These are phyloP conservation scores for Hygrophorus russula DNA, from an alignment of 768 basidiomycete species.

Conservation along the genomic window DNA sequence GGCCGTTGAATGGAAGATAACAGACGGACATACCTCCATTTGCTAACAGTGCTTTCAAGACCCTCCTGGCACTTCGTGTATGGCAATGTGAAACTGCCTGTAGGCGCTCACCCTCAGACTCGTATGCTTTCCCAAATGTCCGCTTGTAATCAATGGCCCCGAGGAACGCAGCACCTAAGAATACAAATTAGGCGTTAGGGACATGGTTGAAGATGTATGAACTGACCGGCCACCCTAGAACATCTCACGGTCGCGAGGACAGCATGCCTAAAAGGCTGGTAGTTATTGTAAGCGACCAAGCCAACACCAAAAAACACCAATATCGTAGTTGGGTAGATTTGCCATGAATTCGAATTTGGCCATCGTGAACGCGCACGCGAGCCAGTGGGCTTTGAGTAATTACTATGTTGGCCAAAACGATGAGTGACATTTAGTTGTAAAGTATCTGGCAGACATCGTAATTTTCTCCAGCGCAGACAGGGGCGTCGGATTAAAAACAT, in stretches of 20 bases:
- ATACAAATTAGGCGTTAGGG: conserved; percentile 14
- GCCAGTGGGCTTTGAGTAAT: background rate
- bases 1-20: background rate
- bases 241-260: conserved; percentile 68
- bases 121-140: conserved; percentile 45
- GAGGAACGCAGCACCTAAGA: conserved; percentile 45
- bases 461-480: conserved; percentile 10
- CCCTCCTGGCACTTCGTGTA: conserved; percentile 64
- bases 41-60: conserved; percentile 73
- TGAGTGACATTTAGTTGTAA: background rate
- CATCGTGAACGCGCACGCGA: background rate
- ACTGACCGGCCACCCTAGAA: conserved; percentile 61
- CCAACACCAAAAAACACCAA: conserved; percentile 25
- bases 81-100: conserved; percentile 72
- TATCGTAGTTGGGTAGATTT: conserved; percentile 25
- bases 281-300: conserved; percentile 50
- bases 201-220: conserved; percentile 10
- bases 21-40: conserved; percentile 58
- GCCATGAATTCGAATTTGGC: conserved; percentile 16
- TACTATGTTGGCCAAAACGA: background rate
- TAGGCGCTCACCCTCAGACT: conserved; percentile 35
- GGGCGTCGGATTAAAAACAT: conserved; percentile 13
- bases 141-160: conserved; percentile 65
- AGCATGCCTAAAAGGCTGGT: conserved; percentile 65
- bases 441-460: conserved; percentile 5